Percentiles rank a stretch among this genome's conserved stretches.
Evolutionary conservation across 2,329 filamentous ascomycete species (phyloP).

Genomic region (Monosporascus sp.): DNA sequence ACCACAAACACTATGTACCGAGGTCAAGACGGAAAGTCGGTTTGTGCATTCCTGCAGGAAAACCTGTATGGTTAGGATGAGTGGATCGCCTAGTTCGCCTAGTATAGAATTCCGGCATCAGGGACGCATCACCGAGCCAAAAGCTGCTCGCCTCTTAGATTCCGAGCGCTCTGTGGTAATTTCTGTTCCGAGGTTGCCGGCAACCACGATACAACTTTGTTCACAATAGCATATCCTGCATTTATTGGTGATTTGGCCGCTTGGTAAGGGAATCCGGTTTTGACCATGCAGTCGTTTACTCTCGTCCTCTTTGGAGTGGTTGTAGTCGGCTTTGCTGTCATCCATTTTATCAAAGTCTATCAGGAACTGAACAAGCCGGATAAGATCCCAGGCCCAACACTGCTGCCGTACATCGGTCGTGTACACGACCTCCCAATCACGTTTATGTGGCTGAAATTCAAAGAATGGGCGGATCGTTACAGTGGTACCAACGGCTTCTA

Average conservation of each 20-base stretch:
- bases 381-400: slow-evolving; percentile 26
- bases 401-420: slow-evolving; percentile 30
- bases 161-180: not conserved
- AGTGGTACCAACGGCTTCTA: slow-evolving; percentile 28
- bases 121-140: not conserved
- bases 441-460: slow-evolving; percentile 50
- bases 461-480: slow-evolving; percentile 31
- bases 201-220: not conserved
- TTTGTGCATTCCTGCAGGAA: not conserved
- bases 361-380: slow-evolving; percentile 26
- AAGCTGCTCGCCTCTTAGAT: not conserved
- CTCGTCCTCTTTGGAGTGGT: slow-evolving; percentile 13
- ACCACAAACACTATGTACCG: no score
- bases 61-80: not conserved
- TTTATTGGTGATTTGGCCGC: not conserved
- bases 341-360: slow-evolving; percentile 23
- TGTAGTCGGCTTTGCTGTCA: slow-evolving; percentile 15
- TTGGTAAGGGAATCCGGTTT: not conserved
- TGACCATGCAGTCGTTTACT: slow-evolving; percentile 24
- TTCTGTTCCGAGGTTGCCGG: not conserved
- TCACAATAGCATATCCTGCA: not conserved
- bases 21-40: no score
- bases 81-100: not conserved
- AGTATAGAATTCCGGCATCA: not conserved
- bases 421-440: slow-evolving; percentile 44